These are phyloP conservation scores for Helicocarpus griseus DNA, from an alignment of 2,329 filamentous ascomycete genomes.

Conservation along the genomic window DNA sequence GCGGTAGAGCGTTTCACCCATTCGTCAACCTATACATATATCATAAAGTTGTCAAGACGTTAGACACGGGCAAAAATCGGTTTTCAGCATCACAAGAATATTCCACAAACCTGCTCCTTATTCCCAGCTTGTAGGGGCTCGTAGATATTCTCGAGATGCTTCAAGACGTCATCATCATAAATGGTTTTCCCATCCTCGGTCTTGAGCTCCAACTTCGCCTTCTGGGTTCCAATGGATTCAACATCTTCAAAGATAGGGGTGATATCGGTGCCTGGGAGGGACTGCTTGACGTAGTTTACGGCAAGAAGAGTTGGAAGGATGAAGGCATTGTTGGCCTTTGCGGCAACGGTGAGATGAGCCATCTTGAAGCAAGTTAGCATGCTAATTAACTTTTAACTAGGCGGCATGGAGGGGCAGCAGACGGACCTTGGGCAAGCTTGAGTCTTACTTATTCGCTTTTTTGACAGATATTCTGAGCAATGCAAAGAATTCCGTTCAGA, in stretches of 20 bases:
- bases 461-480: neutral
- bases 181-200: constrained; percentile 8
- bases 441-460: neutral
- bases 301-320: constrained; percentile 13
- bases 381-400: neutral
- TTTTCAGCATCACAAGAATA: too few species aligned
- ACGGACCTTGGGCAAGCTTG: neutral
- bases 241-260: constrained; percentile 10
- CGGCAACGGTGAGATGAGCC: constrained; percentile 13
- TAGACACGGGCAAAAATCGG: neutral
- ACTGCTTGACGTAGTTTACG: constrained; percentile 11
- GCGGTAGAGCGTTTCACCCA: constrained; percentile 13
- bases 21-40: constrained; percentile 12
- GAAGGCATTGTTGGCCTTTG: constrained; percentile 12
- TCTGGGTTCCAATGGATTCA: constrained; percentile 11
- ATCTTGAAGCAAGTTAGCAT: neutral
- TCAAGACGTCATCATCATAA: constrained; percentile 13
- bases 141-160: constrained; percentile 11
- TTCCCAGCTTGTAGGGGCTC: constrained; percentile 9
- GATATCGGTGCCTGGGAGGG: constrained; percentile 7
- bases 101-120: constrained; percentile 11
- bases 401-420: neutral
- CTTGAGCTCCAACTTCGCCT: constrained; percentile 11
- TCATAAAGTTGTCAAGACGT: too few species aligned
- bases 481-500: neutral